These are phyloP conservation scores for Hypoxylon cercidicola DNA, from an alignment of 495 filamentous ascomycete genomes.

Conservation along the genomic window DNA sequence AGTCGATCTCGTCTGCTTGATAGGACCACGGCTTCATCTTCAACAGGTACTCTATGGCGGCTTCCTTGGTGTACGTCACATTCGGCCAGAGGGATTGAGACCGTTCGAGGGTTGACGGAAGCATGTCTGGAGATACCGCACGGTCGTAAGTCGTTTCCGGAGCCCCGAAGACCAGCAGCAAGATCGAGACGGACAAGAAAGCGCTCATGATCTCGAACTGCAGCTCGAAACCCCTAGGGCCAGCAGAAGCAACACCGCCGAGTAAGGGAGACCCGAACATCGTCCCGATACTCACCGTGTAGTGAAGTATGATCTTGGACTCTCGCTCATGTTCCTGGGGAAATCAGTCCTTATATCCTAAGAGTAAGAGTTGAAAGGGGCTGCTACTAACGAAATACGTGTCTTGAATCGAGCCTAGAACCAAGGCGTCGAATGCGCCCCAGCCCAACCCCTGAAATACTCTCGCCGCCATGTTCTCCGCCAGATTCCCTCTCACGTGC, in stretches of 20 bases:
- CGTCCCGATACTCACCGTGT: conserved; percentile 52
- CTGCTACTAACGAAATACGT: conserved; percentile 59
- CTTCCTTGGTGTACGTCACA: conserved; percentile 44
- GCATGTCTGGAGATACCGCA: conserved; percentile 37
- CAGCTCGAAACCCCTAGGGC: conserved; percentile 48
- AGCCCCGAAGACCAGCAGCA: conserved; percentile 54
- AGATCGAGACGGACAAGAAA: conserved; percentile 56
- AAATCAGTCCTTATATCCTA: conserved; percentile 27
- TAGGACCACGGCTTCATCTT: conserved; percentile 55
- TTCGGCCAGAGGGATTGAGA: conserved; percentile 48
- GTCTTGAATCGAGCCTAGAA: conserved; percentile 59
- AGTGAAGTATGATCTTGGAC: conserved; percentile 50
- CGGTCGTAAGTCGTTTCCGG: conserved; percentile 64
- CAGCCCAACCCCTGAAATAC: conserved; percentile 63
- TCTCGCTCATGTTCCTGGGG: conserved; percentile 60
- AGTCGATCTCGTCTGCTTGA: conserved; percentile 35
- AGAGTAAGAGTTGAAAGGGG: background rate
- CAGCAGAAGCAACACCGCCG: conserved; percentile 57
- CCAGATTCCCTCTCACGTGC: conserved; percentile 51
- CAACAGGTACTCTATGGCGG: conserved; percentile 46
- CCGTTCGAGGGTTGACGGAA: conserved; percentile 43
- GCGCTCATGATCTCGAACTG: conserved; percentile 60
- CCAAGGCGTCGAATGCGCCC: conserved; percentile 62
- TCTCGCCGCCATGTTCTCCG: conserved; percentile 59
- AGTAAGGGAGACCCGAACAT: conserved; percentile 62